Evolutionary conservation across 768 basidiomycete genomes (phyloP), one percentile per base, ranked within the genome.

Genomic region (Xerocomellus amylosporus): DNA sequence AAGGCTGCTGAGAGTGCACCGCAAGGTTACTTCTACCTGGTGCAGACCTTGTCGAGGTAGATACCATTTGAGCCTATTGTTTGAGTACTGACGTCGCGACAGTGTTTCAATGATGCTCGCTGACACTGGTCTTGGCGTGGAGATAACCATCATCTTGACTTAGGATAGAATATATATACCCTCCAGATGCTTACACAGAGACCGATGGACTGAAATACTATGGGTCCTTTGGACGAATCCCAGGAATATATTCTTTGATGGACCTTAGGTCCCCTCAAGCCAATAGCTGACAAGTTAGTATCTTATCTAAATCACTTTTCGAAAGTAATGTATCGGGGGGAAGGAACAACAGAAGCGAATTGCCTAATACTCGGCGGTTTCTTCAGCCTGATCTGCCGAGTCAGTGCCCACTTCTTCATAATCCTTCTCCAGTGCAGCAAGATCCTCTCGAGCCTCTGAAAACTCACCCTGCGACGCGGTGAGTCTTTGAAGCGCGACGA

Each of bases 381-480:
- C 87, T 68, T 88, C 88, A 59, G 72, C 80, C n/a, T n/a, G n/a
- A 58, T 88, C 88, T 51, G 80, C 86, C 30, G 87, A 87, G 71
- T 89, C 88, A 45, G 79, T 85, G 54, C 87, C 87, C 60, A 89
- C 92, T 73, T 96, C 91, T 71, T 93, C 90, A 66, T 93, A 93
- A 71, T 93, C 93, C 72, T 91, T 95, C 77, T 98, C 95, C 55
- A 98, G 84, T 8, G 96, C 96, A 40, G 96, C 96, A 58, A 98
- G 86, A 76, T 98, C 96, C 72, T 98, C 96, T 63, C 95, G 89
- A 43, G 96, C 96, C 76, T 97, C 95, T 44, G 93, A 94, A 77
- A 98, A 98, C 76, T 98, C 96, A 74, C 96, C 96, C 78, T 84
- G 46, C n/a, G 51, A 42, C 24, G 4, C 12, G 14, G 39, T 70